These are phyloP conservation scores for Penicillium antarcticum DNA, from an alignment of 495 filamentous ascomycete species.

Conservation along the genomic window DNA sequence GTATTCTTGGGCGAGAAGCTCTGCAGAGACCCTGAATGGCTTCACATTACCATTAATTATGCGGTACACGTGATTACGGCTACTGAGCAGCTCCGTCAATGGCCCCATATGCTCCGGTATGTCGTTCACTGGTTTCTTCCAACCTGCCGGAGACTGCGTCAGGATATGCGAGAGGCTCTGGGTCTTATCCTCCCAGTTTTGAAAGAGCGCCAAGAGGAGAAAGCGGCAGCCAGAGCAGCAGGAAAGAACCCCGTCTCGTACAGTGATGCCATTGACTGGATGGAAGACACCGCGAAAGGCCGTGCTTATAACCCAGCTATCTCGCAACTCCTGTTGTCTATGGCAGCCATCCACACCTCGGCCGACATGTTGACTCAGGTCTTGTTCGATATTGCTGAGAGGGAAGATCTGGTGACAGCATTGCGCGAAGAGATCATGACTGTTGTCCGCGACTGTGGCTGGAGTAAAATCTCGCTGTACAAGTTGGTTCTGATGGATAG, in stretches of 20 bases:
- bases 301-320: constrained; percentile 11
- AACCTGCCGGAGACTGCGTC: constrained; percentile 8
- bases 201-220: constrained; percentile 4
- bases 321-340: constrained; percentile 17
- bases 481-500: constrained; percentile 44
- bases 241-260: neutral
- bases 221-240: constrained; percentile 3
- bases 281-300: constrained; percentile 20
- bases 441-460: constrained; percentile 19
- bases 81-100: constrained; percentile 5
- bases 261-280: constrained; percentile 23
- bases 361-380: constrained; percentile 20
- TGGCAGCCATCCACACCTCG: constrained; percentile 32
- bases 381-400: constrained; percentile 19
- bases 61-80: constrained; percentile 40
- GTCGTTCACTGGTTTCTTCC: constrained; percentile 22
- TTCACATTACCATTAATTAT: constrained; percentile 46
- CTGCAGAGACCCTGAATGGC: constrained; percentile 49
- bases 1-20: constrained; percentile 50
- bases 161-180: constrained; percentile 10
- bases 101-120: constrained; percentile 22
- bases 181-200: constrained; percentile 21
- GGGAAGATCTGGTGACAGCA: constrained; percentile 9
- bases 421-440: constrained; percentile 21
- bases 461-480: constrained; percentile 35